These are phyloP conservation scores for Punica granatum DNA, from an alignment of 345 rosid species.

Conservation along the genomic window DNA sequence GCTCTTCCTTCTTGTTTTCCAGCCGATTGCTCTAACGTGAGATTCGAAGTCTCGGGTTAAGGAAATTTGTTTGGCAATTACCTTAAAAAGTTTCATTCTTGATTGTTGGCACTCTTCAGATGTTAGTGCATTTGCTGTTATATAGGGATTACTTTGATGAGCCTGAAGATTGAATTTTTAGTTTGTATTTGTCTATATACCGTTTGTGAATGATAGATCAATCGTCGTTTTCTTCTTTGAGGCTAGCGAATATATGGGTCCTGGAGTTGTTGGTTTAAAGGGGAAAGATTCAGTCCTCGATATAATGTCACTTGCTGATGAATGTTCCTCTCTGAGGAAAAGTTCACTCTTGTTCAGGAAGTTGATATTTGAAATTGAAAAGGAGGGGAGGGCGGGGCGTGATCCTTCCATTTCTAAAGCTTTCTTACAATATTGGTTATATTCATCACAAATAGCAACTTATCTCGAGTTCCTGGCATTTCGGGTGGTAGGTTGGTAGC, in stretches of 20 bases:
- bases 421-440: background rate
- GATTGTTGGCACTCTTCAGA: background rate
- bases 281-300: background rate
- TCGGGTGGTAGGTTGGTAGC: conserved; percentile 60
- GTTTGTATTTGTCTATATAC: background rate
- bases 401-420: background rate
- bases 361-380: background rate
- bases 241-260: background rate
- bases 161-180: background rate
- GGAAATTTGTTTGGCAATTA: background rate
- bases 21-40: background rate
- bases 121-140: background rate
- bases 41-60: background rate
- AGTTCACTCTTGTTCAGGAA: no score
- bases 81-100: background rate
- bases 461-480: background rate
- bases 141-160: background rate
- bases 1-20: background rate
- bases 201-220: background rate
- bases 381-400: background rate
- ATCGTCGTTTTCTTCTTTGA: background rate
- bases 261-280: background rate
- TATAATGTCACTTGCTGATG: background rate
- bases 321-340: no score
- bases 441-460: background rate